Evolutionary conservation across 345 rosid species (phyloP).

Genomic region (Pistacia integerrima): DNA sequence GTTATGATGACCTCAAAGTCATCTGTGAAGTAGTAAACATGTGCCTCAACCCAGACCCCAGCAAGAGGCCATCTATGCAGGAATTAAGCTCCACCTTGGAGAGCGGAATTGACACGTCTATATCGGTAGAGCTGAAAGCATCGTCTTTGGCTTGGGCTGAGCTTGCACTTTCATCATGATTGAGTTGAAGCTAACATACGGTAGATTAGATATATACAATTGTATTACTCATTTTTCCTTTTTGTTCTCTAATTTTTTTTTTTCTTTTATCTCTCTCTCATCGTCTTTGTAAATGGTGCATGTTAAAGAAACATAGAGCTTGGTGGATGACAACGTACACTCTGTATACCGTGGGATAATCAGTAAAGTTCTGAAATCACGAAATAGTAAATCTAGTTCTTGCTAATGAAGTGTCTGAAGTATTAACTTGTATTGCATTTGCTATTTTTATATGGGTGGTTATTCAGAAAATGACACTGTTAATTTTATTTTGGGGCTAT

Average conservation of each 20-base stretch:
- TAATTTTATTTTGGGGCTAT: no score
- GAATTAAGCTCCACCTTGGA: slow-evolving; percentile 65
- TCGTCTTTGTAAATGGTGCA: slow-evolving; percentile 46
- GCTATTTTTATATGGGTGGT: not conserved
- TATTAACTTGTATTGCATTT: no score
- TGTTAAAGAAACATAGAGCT: slow-evolving; percentile 32
- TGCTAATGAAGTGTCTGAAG: no score
- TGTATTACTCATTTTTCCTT: slow-evolving; percentile 10
- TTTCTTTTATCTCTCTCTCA: not conserved
- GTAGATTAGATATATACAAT: slow-evolving; percentile 39
- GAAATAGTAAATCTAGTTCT: slow-evolving; percentile 12
- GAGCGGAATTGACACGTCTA: slow-evolving; percentile 69
- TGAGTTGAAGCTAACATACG: slow-evolving; percentile 40
- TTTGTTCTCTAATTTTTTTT: not conserved
- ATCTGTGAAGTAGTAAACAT: slow-evolving; percentile 76
- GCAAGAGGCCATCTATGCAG: slow-evolving; percentile 60
- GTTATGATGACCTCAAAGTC: slow-evolving; percentile 67
- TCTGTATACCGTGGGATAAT: slow-evolving; percentile 32
- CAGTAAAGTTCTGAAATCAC: slow-evolving; percentile 33
- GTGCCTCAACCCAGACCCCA: slow-evolving; percentile 62
- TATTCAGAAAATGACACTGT: no score
- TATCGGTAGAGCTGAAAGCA: slow-evolving; percentile 72
- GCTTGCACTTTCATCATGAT: slow-evolving; percentile 78
- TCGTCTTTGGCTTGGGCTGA: slow-evolving; percentile 98
- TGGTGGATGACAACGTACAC: slow-evolving; percentile 23